Conservation (phyloP, 108 stramenopile species). For the Nitzschia sp. region DNA sequence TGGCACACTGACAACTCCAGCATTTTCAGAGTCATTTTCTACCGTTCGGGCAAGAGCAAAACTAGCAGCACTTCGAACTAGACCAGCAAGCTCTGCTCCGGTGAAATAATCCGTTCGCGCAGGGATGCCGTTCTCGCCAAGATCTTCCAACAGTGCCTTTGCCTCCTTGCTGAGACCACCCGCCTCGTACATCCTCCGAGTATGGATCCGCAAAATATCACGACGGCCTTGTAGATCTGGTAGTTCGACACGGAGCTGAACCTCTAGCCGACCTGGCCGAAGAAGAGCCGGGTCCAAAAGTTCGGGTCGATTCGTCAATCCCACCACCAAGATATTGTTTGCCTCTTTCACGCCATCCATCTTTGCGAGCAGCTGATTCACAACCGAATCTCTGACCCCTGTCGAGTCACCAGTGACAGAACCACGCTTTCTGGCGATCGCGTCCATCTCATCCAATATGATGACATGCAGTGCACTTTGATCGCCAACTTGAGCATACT, state of each 20-base stretch:
- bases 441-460: constrained; percentile 90
- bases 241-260: constrained; percentile 78
- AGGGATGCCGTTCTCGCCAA: constrained; percentile 26
- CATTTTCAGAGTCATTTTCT: constrained; percentile 37
- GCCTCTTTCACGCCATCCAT: constrained; percentile 90
- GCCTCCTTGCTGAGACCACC: constrained; percentile 61
- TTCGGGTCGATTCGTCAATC: constrained; percentile 87
- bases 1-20: constrained; percentile 32
- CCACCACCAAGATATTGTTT: constrained; percentile 79
- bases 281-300: constrained; percentile 84
- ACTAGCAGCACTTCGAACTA: constrained; percentile 85
- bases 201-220: constrained; percentile 89
- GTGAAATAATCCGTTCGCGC: constrained; percentile 80
- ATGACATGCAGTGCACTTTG: constrained; percentile 81
- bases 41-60: constrained; percentile 75
- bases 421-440: constrained; percentile 82
- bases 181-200: constrained; percentile 83
- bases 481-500: constrained; percentile 68
- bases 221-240: constrained; percentile 71
- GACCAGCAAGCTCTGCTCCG: constrained; percentile 89
- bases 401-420: constrained; percentile 65
- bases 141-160: constrained; percentile 50
- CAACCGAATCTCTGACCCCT: constrained; percentile 82
- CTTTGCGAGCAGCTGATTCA: constrained; percentile 90
- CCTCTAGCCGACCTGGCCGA: constrained; percentile 88